Base-by-base conservation (phyloP, 2,329 filamentous ascomycete species). In the Exophiala calicioides region DNA sequence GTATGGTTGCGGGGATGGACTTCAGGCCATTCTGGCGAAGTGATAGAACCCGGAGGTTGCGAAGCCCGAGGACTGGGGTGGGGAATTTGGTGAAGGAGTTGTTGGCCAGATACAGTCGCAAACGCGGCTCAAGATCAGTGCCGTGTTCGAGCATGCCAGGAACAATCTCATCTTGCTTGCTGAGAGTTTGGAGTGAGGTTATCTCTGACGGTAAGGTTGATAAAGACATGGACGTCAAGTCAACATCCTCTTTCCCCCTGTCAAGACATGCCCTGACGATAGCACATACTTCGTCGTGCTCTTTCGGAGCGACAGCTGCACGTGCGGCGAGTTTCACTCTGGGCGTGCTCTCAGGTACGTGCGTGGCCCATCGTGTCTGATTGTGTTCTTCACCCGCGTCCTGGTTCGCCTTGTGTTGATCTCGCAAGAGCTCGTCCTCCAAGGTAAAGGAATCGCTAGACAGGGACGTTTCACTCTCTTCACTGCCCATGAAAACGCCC, bases 401-500 rank as follows among this genome's bases (percentile, higher is more conserved):
- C 12, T n/a, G n/a, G n/a, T 13, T 30, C 7, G 18, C 26, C 20
- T 29, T 53, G 57, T 34, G 58, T 58, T 53, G 49, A 12, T 53
- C 54, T 15, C 47, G 32, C 31, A 65, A 55, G 36, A 65, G 45
- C 34, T 68, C 58, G 33, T 71, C 68, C 43, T 71, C 69, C 16
- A 67, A 62, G 58, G 65, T 68, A 12, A 62, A 58, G 12, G 61
- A 57, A 62, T 69, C 68, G 39, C 67, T 58, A 33, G 65, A 58
- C 29, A 62, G 60, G 5, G 64, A 62, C 2, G 59, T 61, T 3
- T 58, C 60, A 6, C 67, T 67, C 47, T 70, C 68, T 56, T 74
- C 71, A 55, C 70, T 73, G 2, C 65, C 68, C 69, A 74, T 71
- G 65, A 70, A 74, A 8, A 74, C 68, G 47, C 71, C 71, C 58